phyloP scores from a whole-genome alignment of 1,284 basidiomycete genomes.

The Tilletia walkeri region DNA sequence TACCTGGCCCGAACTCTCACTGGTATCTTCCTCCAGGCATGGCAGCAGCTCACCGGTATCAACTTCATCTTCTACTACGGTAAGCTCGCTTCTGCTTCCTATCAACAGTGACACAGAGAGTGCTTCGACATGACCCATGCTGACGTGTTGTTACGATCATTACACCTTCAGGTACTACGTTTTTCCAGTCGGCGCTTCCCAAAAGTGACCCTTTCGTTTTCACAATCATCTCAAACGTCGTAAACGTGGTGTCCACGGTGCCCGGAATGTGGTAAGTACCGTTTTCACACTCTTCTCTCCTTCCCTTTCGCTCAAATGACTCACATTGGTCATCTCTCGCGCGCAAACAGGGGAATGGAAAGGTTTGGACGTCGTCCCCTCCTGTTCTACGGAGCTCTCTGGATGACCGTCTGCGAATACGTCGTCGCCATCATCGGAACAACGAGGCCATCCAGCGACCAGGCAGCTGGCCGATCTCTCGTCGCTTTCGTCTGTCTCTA shows the following conservation, averaged over 20 bases:
- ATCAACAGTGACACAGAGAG: too few relatives aligned
- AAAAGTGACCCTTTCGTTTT: slow-evolving; percentile 26
- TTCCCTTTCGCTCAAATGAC: neutral
- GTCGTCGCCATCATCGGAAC: slow-evolving; percentile 58
- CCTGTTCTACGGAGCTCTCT: neutral
- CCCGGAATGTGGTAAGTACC: slow-evolving; percentile 39
- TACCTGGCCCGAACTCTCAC: slow-evolving; percentile 72
- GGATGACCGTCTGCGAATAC: slow-evolving; percentile 56
- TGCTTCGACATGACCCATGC: too few relatives aligned
- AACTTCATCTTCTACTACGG: slow-evolving; percentile 76
- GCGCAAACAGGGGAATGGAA: neutral
- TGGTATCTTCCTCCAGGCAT: slow-evolving; percentile 68
- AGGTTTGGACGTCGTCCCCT: slow-evolving; percentile 1
- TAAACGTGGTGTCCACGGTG: slow-evolving; percentile 55
- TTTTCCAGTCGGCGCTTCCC: neutral
- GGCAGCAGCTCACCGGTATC: slow-evolving; percentile 69
- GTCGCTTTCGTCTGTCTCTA: slow-evolving; percentile 61
- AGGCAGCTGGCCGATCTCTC: slow-evolving; percentile 57
- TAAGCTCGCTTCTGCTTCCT: too few relatives aligned
- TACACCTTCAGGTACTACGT: neutral
- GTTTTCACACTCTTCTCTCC: neutral
- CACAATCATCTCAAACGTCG: slow-evolving; percentile 55
- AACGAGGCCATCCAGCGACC: slow-evolving; percentile 38
- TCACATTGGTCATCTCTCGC: neutral
- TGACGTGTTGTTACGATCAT: neutral